Base-by-base conservation (phyloP, 495 filamentous ascomycete genomes). In the Neurospora africana region DNA sequence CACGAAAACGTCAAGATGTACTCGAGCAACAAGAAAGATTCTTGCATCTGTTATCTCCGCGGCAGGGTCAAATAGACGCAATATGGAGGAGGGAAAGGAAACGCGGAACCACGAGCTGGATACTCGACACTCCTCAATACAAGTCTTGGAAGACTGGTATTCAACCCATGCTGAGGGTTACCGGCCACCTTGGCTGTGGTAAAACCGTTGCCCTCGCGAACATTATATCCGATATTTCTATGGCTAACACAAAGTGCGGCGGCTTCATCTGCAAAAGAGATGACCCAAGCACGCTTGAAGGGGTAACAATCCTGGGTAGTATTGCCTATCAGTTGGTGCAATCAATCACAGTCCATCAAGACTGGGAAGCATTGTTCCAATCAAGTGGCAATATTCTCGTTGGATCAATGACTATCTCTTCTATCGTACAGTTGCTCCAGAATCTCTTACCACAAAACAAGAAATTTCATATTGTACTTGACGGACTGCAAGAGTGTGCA, bases 221-320 rank as follows among this genome's bases (percentile, higher is more conserved):
- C 61, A 73, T 73, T 37, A 43, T 35, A 6, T 13, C 72, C 0
- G 72, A 73, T 9, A 4, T 27, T 19, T 0, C 8, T 1, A n/a
- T 58, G 15, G 33, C 2, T 2, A 21, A 73, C 21, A 37, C 10
- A 0, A 36, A 36, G 35, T 7, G 35, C 35, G 35, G 35, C 35
- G 35, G 35, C 1, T 72, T 72, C n/a, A 69, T 72, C 35, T 72
- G 71, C 35, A 72, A 70, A 43, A n/a, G 1, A 0, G 72, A 73
- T 33, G 72, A 73, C 4, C 37, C 40, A 13, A 13, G 5, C 19
- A 70, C 44, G 30, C 44, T 61, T 0, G 43, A 30, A 17, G 23
- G 69, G 2, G 9, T 7, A 1, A 61, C 19, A 0, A 73, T 73
- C 4, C 15, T 70, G 21, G 72, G 72, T 0, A 73, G 72, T 15